A percentile compares a stretch with the other conserved stretches of the same genome.
Conservation (phyloP, 345 rosid genomes). For the Eucalyptus viminalis region DNA sequence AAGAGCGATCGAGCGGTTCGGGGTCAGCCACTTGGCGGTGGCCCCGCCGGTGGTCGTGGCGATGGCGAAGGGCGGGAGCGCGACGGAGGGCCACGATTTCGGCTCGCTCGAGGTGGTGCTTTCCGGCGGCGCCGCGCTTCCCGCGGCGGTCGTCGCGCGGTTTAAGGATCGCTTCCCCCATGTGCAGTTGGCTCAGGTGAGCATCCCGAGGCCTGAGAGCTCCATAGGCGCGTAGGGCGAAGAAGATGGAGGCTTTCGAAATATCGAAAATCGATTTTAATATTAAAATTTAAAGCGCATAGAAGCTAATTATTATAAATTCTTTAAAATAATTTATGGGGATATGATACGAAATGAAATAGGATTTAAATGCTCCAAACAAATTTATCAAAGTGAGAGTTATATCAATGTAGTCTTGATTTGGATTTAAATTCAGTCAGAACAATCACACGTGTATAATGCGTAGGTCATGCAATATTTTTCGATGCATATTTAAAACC, state of each 20-base stretch:
- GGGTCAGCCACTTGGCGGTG: slow-evolving; percentile 25
- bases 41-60: slow-evolving; percentile 32
- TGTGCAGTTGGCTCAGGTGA: slow-evolving; percentile 33
- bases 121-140: slow-evolving; percentile 36
- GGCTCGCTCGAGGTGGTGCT: slow-evolving; percentile 33
- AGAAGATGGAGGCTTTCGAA: neutral
- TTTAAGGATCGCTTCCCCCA: slow-evolving; percentile 17
- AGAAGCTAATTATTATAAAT: neutral
- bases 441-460: neutral
- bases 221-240: neutral
- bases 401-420: neutral
- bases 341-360: neutral
- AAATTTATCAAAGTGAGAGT: neutral
- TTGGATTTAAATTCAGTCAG: neutral
- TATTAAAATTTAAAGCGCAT: neutral
- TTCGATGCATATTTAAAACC: no score
- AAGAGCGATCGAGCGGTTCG: slow-evolving; percentile 9
- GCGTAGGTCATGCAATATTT: accelerated
- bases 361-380: neutral
- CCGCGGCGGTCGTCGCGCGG: slow-evolving; percentile 1
- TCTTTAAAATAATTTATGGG: neutral
- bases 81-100: slow-evolving; percentile 18
- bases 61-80: slow-evolving; percentile 9
- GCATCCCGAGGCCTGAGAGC: neutral
- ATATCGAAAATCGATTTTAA: neutral